These are phyloP conservation scores for Magnusiomyces fungicola DNA, from an alignment of 1,139 yeast species.

Conservation along the genomic window DNA sequence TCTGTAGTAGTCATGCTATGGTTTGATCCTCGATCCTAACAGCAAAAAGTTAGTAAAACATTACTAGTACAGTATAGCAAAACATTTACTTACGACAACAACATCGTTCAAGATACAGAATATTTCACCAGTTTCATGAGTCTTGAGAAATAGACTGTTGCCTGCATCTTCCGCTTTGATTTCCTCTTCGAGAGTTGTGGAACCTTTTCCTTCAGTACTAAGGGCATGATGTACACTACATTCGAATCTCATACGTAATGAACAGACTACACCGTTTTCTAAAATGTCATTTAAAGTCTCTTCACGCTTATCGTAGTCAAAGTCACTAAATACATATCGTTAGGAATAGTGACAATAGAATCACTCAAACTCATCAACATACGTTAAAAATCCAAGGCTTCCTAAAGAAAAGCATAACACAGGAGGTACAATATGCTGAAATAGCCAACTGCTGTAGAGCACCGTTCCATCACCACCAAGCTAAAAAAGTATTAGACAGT, in stretches of 20 bases:
- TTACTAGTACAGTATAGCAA: background rate
- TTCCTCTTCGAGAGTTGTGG: conserved; percentile 27
- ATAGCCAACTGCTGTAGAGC: conserved; percentile 53
- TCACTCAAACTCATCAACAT: conserved; percentile 4
- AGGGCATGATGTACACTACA: conserved; percentile 55
- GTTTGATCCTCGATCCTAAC: conserved; percentile 70
- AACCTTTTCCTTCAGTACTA: conserved; percentile 17
- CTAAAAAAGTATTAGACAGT: conserved; percentile 7
- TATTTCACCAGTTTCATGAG: conserved; percentile 33
- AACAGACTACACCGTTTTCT: conserved; percentile 54
- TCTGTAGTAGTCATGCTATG: conserved; percentile 74
- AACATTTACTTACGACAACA: conserved; percentile 38
- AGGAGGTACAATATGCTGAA: conserved; percentile 72
- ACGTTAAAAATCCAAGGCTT: conserved; percentile 68
- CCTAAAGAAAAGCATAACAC: conserved; percentile 77
- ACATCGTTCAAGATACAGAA: conserved; percentile 76
- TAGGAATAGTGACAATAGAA: conserved; percentile 3
- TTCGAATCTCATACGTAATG: conserved; percentile 69
- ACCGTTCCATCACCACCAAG: conserved; percentile 92
- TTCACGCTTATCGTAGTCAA: conserved; percentile 51
- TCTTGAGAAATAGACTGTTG: conserved; percentile 18
- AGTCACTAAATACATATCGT: conserved; percentile 39
- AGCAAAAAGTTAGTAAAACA: background rate
- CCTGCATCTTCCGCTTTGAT: conserved; percentile 29
- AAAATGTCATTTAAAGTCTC: conserved; percentile 50